Conservation (phyloP, 495 filamentous ascomycete genomes). For the Sordaria brevicollis region DNA sequence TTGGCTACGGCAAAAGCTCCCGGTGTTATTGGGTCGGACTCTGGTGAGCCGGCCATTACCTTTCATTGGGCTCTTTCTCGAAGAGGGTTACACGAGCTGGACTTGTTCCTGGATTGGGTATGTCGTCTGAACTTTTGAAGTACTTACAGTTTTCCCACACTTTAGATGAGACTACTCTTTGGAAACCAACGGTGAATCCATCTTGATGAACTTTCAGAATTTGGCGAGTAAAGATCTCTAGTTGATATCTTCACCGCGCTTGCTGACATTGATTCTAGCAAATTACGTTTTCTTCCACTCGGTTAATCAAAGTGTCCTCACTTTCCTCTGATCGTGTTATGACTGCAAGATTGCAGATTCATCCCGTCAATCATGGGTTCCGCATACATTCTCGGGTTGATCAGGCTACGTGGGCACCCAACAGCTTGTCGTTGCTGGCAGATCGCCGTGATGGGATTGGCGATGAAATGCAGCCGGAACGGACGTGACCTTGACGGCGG, state of each 20-base stretch:
- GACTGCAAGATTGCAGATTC: background rate
- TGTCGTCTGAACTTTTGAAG: background rate
- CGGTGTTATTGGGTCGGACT: background rate
- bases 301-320: background rate
- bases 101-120: slow-evolving; percentile 11
- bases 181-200: background rate
- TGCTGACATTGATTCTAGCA: background rate
- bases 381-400: background rate
- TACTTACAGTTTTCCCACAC: background rate
- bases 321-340: background rate
- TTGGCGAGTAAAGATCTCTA: background rate
- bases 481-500: background rate
- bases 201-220: background rate
- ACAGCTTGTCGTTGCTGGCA: background rate
- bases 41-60: background rate
- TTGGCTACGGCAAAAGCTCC: background rate
- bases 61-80: background rate
- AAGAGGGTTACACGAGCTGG: background rate
- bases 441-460: background rate
- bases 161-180: background rate
- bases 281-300: background rate
- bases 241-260: background rate
- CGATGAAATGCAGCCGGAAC: background rate
- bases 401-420: background rate
- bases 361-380: background rate